These are phyloP conservation scores for Aureobasidium vineae DNA, from an alignment of 2,329 filamentous ascomycete genomes.

Conservation along the genomic window DNA sequence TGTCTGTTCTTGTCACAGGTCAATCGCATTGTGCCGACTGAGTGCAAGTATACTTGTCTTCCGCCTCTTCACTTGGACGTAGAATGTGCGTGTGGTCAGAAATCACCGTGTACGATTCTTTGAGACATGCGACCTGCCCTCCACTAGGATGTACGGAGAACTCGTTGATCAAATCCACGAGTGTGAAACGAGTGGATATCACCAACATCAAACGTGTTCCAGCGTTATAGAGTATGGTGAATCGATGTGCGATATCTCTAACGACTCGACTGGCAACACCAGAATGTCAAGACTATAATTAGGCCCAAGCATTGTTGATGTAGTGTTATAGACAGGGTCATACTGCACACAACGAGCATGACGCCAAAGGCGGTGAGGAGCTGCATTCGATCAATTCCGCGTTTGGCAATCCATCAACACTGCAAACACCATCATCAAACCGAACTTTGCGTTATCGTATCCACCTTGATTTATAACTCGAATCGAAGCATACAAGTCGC, in stretches of 20 bases:
- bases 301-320: no score
- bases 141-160: no score
- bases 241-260: background rate
- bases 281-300: background rate
- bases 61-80: background rate
- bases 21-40: background rate
- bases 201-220: background rate
- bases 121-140: background rate
- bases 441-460: background rate
- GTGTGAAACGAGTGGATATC: background rate
- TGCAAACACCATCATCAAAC: background rate
- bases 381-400: constrained; percentile 16
- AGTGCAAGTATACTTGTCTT: no score
- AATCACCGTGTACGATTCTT: background rate
- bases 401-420: constrained; percentile 22
- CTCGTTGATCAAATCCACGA: background rate
- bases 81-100: background rate
- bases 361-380: constrained; percentile 17
- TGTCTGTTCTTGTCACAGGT: background rate
- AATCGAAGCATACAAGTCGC: background rate
- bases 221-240: background rate
- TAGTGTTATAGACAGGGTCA: background rate
- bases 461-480: background rate
- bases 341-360: background rate
- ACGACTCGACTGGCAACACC: background rate